Conservation (phyloP, 2,329 filamentous ascomycete species). For the Fusarium pseudocircinatum region DNA sequence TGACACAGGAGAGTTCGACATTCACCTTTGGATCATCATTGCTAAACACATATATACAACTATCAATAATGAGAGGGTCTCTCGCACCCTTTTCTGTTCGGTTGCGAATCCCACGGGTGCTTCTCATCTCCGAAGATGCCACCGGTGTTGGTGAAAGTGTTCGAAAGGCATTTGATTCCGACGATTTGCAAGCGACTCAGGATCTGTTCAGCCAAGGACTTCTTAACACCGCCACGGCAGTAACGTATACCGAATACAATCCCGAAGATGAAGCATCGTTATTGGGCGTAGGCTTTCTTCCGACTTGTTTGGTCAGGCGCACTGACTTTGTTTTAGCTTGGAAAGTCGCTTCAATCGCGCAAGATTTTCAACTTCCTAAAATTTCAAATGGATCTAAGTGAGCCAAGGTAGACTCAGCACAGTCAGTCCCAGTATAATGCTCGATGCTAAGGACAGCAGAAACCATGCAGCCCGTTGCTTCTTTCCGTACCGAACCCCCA, state of each 20-base stretch:
- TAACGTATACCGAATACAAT: fast-evolving
- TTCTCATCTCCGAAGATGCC: fast-evolving
- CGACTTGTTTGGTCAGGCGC: no score
- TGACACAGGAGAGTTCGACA: neutral
- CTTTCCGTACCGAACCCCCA: fast-evolving
- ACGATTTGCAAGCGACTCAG: neutral
- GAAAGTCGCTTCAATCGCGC: fast-evolving
- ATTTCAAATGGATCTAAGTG: fast-evolving
- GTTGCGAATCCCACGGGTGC: fast-evolving
- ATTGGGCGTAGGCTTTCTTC: neutral
- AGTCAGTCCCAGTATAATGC: fast-evolving
- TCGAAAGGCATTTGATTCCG: neutral
- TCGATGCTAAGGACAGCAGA: fast-evolving
- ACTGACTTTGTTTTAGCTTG: neutral
- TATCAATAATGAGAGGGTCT: neutral
- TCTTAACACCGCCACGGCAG: fast-evolving
- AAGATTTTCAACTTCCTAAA: neutral
- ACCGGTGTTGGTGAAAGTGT: fast-evolving
- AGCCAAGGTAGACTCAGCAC: fast-evolving
- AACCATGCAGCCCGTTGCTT: fast-evolving
- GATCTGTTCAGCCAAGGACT: neutral
- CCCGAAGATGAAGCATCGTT: fast-evolving
- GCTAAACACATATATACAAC: neutral
- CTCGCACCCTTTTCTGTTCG: fast-evolving
- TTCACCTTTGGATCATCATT: neutral